phyloP scores from a whole-genome alignment of 495 filamentous ascomycete species.

The Trichoderma virens region DNA sequence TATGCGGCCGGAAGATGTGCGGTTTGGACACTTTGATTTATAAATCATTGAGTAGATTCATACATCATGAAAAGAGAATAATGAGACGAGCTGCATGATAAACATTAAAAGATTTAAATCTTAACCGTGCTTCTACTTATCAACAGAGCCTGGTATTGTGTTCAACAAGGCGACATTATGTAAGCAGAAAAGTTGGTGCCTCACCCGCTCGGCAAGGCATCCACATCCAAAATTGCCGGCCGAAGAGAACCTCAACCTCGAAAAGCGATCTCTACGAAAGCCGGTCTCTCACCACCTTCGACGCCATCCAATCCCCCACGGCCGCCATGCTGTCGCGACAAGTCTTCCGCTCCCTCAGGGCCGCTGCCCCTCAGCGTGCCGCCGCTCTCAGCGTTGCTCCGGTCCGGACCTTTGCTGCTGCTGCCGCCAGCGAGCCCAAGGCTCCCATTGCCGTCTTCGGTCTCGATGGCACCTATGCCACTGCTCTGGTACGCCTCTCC shows the following conservation, averaged over 20 bases:
- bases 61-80: not conserved
- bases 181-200: constrained; percentile 8
- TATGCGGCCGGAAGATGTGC: not conserved
- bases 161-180: not conserved
- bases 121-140: too few species aligned
- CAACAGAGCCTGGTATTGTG: too few species aligned
- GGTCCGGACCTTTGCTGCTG: constrained; percentile 66
- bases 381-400: constrained; percentile 19
- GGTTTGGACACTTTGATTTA: not conserved
- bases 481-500: constrained; percentile 72
- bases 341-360: constrained; percentile 50
- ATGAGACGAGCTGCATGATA: not conserved
- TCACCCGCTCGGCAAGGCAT: constrained; percentile 11
- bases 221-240: constrained; percentile 13
- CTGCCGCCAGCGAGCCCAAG: constrained; percentile 60
- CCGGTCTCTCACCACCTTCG: constrained; percentile 10
- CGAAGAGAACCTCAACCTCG: constrained; percentile 5
- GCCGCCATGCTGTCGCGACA: constrained; percentile 56
- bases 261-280: constrained; percentile 8
- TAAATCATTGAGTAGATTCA: not conserved
- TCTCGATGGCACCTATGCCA: constrained; percentile 95
- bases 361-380: constrained; percentile 44
- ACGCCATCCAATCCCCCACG: constrained; percentile 17
- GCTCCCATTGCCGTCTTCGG: constrained; percentile 88
- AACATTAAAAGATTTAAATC: not conserved